Base-by-base conservation (phyloP, 306 rosid genomes). In the Casuarina glauca region DNA sequence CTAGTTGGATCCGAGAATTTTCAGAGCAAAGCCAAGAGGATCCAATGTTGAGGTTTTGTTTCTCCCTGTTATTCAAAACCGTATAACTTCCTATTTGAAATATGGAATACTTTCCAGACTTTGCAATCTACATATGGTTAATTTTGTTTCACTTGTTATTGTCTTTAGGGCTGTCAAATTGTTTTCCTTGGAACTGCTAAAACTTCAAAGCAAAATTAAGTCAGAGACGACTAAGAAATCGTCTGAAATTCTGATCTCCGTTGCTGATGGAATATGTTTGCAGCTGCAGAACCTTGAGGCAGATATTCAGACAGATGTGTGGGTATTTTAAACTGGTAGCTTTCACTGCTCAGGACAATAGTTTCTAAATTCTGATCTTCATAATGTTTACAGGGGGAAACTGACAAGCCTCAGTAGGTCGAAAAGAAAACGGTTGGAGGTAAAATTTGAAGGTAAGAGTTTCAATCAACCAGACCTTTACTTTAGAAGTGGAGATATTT, bases 241-340 rank as follows among this genome's bases (percentile, higher is more conserved):
- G 70, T 88, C 97, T 9, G 94, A 85, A 89, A 88, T 95, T 83
- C 50, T 95, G 87, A 79, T 69, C 75, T 91, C 96, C 75, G 91
- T 80, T 84, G 87, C 90, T 41, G 89, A 83, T 77, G 92, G 84
- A 73, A 85, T 91, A 78, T 86, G 88, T 62, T 48, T 86, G 86
- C 96, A 86, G 85, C 83, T 91, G 85, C 91, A 95, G 90, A 85
- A 86, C 83, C 96, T 82, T 35, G 91, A 88, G 86, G 87, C 91
- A 70, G 90, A 88, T 86, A 88, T 93, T 76, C 90, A 88, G 73
- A 84, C 81, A 64, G 97, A 95, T 73, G 74, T 91, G 99, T 95
- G 87, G 19, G 97, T 85, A 43, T 73, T 51, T 78, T 74, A 80
- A 77, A 60, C 72, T 69, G 74, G 69, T 76, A 69, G 69, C 26